Evolutionary conservation across 169 alveolate species (phyloP).

Genomic region (Plasmodium vinckei): DNA sequence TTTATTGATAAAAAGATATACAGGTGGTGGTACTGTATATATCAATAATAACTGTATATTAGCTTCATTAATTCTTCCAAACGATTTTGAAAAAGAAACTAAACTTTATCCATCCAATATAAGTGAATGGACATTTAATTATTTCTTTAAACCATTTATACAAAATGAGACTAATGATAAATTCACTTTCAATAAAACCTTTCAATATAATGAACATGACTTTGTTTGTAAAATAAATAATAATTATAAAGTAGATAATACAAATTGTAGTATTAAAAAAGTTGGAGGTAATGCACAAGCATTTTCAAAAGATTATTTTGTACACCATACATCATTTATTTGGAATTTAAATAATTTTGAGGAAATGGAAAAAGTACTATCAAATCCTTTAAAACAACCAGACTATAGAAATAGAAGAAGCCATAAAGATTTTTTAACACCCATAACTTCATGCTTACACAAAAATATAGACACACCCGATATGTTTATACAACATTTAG

Average conservation of each 20-base stretch:
- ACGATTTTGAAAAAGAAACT: conserved; percentile 39
- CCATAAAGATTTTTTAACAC: conserved; percentile 77
- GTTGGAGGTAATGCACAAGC: conserved; percentile 88
- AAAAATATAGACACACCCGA: conserved; percentile 5
- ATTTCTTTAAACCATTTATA: conserved; percentile 7
- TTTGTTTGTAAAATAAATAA: conserved; percentile 13
- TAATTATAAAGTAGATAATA: background rate
- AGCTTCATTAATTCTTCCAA: conserved; percentile 80
- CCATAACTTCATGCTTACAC: conserved; percentile 38
- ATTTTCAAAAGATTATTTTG: conserved; percentile 79
- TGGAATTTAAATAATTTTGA: conserved; percentile 78
- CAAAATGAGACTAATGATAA: background rate
- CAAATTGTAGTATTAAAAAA: conserved; percentile 50
- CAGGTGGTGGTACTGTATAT: conserved; percentile 87
- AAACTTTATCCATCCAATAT: conserved; percentile 49
- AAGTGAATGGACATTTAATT: conserved; percentile 50
- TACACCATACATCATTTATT: conserved; percentile 83
- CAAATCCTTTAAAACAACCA: conserved; percentile 80
- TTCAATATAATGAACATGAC: conserved; percentile 22
- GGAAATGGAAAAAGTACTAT: conserved; percentile 76
- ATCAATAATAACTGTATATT: conserved; percentile 78
- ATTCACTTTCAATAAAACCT: conserved; percentile 5
- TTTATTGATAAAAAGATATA: conserved; percentile 78
- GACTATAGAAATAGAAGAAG: conserved; percentile 78
- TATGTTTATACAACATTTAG: conserved; percentile 13